phyloP scores from a whole-genome alignment of 257 asterid species.

The Avicennia marina region DNA sequence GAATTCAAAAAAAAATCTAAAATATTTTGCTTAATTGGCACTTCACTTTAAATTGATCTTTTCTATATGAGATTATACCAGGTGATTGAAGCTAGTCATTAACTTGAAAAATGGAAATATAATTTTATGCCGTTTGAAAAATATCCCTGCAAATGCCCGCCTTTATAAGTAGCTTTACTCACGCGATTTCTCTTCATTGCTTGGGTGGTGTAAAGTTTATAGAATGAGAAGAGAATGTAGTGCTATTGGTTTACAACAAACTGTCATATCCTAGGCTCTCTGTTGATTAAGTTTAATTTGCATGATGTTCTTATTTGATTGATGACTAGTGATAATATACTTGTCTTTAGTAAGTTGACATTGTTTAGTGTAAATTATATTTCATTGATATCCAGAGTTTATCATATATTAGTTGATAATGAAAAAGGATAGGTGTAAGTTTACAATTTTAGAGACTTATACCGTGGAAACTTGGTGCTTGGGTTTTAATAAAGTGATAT shows the following conservation, averaged over 20 bases:
- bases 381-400: no score
- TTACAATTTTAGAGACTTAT: neutral
- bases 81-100: neutral
- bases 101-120: neutral
- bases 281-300: neutral
- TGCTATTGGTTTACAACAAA: neutral
- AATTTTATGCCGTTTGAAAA: neutral
- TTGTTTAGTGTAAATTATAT: no score
- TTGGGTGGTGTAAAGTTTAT: conserved; percentile 11
- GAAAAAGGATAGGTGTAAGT: neutral
- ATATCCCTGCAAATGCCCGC: conserved; percentile 2
- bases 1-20: neutral
- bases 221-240: neutral
- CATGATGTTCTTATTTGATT: neutral
- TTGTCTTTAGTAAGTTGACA: no score
- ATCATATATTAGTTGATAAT: no score
- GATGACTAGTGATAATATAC: conserved; percentile 2
- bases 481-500: neutral
- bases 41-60: no score
- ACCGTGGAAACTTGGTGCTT: neutral
- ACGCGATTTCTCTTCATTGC: neutral
- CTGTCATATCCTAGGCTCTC: neutral
- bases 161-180: conserved; percentile 5
- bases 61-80: conserved; percentile 1
- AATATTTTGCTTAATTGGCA: conserved; percentile 1